These are phyloP conservation scores for Saururus chinensis DNA, from an alignment of 164 flowering plant genomes.

Conservation along the genomic window DNA sequence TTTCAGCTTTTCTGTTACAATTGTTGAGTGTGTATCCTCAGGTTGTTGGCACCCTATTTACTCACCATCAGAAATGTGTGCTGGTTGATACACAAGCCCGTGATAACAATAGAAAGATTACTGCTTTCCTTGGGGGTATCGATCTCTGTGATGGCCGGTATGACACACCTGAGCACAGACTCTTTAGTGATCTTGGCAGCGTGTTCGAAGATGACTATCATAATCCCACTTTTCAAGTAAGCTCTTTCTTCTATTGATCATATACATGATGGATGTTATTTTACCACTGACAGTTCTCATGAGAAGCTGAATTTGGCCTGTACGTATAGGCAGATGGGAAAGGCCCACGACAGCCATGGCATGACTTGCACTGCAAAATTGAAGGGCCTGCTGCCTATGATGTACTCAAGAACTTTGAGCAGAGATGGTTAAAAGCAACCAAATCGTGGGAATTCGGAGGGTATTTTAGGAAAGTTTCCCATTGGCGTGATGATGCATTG, in stretches of 20 bases:
- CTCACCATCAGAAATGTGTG: conserved; percentile 89
- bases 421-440: conserved; percentile 68
- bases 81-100: conserved; percentile 69
- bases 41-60: conserved; percentile 73
- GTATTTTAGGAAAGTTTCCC: conserved; percentile 27
- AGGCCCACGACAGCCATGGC: conserved; percentile 92
- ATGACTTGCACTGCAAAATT: conserved; percentile 67
- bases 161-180: conserved; percentile 81
- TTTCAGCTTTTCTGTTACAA: too few relatives aligned
- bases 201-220: conserved; percentile 65
- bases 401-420: conserved; percentile 75
- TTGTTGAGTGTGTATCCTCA: conserved; percentile 11
- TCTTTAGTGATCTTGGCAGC: conserved; percentile 61
- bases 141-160: conserved; percentile 93
- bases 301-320: too few relatives aligned
- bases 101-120: conserved; percentile 58
- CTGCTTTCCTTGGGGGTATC: conserved; percentile 76
- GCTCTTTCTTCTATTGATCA: conserved; percentile 8
- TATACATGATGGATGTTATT: too few relatives aligned
- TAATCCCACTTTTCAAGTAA: conserved; percentile 70
- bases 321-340: conserved; percentile 43
- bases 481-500: conserved; percentile 64
- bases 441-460: conserved; percentile 51
- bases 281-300: too few relatives aligned
- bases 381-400: conserved; percentile 90